Conservation (phyloP, 1,284 basidiomycete species). For the Porodaedalea pini region DNA sequence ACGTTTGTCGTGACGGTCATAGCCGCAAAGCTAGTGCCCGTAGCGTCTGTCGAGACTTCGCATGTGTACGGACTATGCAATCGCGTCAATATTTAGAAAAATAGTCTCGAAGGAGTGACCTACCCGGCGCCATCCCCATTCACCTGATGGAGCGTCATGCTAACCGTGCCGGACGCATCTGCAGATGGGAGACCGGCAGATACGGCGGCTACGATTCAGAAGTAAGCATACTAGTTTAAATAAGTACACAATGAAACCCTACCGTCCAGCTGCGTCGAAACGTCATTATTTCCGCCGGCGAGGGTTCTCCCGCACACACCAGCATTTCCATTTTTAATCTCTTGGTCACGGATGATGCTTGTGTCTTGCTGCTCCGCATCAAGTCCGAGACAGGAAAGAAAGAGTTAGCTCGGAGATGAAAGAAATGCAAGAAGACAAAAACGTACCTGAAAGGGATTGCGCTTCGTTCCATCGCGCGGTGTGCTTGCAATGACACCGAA, state of each 20-base stretch:
- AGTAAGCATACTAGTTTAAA: not conserved
- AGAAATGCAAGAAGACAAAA: not conserved
- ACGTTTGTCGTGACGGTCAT: slow-evolving; percentile 27
- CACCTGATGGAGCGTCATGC: slow-evolving; percentile 28
- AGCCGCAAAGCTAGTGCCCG: slow-evolving; percentile 23
- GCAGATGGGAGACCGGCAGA: slow-evolving; percentile 23
- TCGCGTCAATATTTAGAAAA: not conserved
- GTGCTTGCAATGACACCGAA: slow-evolving; percentile 25
- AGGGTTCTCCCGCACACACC: slow-evolving; percentile 25
- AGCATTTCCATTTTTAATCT: slow-evolving; percentile 21
- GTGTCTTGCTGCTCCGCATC: slow-evolving; percentile 23
- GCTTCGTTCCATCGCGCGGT: slow-evolving; percentile 24
- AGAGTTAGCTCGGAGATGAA: not conserved
- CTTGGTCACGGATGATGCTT: slow-evolving; percentile 25
- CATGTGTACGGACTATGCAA: slow-evolving; percentile 23
- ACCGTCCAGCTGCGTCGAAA: slow-evolving; percentile 23
- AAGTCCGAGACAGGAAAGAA: not conserved
- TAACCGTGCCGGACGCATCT: slow-evolving; percentile 21
- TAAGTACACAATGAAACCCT: not conserved
- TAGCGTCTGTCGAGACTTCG: slow-evolving; percentile 25
- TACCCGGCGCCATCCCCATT: slow-evolving; percentile 26
- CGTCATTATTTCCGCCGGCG: slow-evolving; percentile 24
- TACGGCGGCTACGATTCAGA: slow-evolving; percentile 19
- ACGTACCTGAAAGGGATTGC: slow-evolving; percentile 27
- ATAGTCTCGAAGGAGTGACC: not conserved